Percentiles rank a stretch among this genome's conserved stretches.
Conservation (phyloP, 768 basidiomycete species). For the Psilocybe cubensis region DNA sequence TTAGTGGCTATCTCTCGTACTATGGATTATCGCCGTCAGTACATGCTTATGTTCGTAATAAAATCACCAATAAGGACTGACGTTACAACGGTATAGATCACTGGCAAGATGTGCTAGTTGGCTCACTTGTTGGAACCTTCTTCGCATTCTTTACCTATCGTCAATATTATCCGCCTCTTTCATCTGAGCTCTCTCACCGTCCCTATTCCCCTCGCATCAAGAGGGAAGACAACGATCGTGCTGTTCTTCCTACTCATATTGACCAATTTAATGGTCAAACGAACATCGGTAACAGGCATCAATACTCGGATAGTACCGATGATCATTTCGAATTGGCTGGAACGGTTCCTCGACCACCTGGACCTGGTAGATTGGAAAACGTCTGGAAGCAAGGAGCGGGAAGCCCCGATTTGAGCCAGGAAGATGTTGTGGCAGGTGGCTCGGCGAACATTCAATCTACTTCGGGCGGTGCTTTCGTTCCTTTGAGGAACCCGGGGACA, state of each 20-base stretch:
- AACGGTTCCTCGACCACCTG: conserved; percentile 26
- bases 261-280: background rate
- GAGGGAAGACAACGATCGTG: conserved; percentile 44
- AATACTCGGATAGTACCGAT: conserved; percentile 15
- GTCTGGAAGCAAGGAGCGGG: conserved; percentile 37
- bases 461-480: background rate
- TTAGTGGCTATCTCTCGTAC: conserved; percentile 85
- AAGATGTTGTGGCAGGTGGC: background rate
- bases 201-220: conserved; percentile 73
- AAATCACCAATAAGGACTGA: background rate
- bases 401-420: background rate
- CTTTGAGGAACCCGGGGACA: background rate
- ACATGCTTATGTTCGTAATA: background rate
- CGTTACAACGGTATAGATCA: conserved; percentile 57
- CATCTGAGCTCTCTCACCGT: conserved; percentile 62
- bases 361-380: conserved; percentile 30
- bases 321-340: conserved; percentile 25
- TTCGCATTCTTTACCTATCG: conserved; percentile 79
- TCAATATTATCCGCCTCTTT: conserved; percentile 83
- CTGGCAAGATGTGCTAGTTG: conserved; percentile 89
- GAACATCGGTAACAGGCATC: conserved; percentile 1
- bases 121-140: conserved; percentile 72
- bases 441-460: background rate
- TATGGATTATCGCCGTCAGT: conserved; percentile 89
- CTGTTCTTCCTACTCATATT: conserved; percentile 42